Percentiles rank a stretch among this genome's conserved stretches.
These are phyloP conservation scores for Kodamaea ohmeri DNA, from an alignment of 1,139 yeast genomes.

Conservation along the genomic window DNA sequence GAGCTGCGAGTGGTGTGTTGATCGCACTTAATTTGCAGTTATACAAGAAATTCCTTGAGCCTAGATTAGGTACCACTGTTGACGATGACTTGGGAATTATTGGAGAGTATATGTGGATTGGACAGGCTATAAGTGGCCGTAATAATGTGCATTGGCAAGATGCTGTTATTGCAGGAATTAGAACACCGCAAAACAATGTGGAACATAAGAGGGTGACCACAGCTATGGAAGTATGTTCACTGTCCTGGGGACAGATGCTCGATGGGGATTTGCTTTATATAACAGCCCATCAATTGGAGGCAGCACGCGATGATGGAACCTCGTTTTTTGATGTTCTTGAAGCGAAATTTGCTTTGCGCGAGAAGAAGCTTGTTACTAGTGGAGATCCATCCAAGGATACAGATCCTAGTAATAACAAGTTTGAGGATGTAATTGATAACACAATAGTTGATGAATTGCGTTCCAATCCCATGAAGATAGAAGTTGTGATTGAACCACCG, in stretches of 20 bases:
- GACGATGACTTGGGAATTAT: slow-evolving; percentile 14
- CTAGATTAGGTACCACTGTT: slow-evolving; percentile 20
- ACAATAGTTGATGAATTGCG: slow-evolving; percentile 14
- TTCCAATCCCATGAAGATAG: slow-evolving; percentile 23
- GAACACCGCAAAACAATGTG: slow-evolving; percentile 28
- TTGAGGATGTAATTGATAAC: slow-evolving; percentile 11
- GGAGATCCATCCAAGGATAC: neutral
- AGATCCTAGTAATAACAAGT: slow-evolving; percentile 11
- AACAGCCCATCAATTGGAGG: slow-evolving; percentile 38
- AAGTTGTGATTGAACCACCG: slow-evolving; percentile 25
- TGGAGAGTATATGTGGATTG: slow-evolving; percentile 36
- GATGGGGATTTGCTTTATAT: slow-evolving; percentile 28
- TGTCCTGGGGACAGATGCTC: slow-evolving; percentile 39
- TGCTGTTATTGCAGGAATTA: slow-evolving; percentile 33
- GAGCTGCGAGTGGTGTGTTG: slow-evolving; percentile 28
- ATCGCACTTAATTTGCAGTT: slow-evolving; percentile 28
- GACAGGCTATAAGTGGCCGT: slow-evolving; percentile 32
- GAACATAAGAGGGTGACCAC: slow-evolving; percentile 19
- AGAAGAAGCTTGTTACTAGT: slow-evolving; percentile 6
- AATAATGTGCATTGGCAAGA: slow-evolving; percentile 22
- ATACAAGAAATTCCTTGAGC: slow-evolving; percentile 20
- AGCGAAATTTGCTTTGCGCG: slow-evolving; percentile 16
- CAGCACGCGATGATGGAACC: slow-evolving; percentile 19
- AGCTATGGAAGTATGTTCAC: slow-evolving; percentile 36
- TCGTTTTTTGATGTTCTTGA: slow-evolving; percentile 17